A percentile compares a stretch with the other conserved stretches of the same genome.
Evolutionary conservation across 225 moss, liverwort and hornwort species (phyloP).

Genomic region (Straminergon stramineum): DNA sequence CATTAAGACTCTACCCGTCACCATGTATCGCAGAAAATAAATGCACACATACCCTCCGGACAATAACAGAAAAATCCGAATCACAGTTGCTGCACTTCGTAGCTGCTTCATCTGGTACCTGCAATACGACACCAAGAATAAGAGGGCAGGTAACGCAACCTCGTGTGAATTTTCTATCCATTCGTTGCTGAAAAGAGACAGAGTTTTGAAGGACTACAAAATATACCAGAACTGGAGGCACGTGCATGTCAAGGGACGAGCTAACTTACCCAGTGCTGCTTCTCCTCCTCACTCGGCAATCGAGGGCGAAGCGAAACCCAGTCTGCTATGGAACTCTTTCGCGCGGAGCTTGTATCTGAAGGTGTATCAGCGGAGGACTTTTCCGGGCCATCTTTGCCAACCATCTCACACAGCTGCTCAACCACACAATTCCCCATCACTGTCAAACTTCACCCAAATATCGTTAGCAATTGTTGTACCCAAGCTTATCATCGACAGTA

Average conservation of each 20-base stretch:
- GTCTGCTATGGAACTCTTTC: slow-evolving; percentile 68
- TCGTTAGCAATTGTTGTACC: neutral
- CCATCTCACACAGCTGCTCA: slow-evolving; percentile 88
- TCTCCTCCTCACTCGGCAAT: slow-evolving; percentile 62
- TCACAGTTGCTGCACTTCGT: slow-evolving; percentile 85
- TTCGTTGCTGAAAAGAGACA: no score
- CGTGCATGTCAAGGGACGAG: neutral
- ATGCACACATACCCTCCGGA: slow-evolving; percentile 46
- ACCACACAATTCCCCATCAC: neutral
- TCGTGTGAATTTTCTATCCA: neutral
- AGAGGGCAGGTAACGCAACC: neutral
- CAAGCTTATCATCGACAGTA: neutral
- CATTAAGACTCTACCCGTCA: neutral
- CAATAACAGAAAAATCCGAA: slow-evolving; percentile 71
- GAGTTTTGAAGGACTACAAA: neutral
- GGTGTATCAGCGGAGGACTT: slow-evolving; percentile 15
- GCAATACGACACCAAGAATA: neutral
- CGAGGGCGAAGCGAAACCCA: slow-evolving; percentile 86
- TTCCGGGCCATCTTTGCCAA: slow-evolving; percentile 65
- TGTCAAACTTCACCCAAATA: neutral
- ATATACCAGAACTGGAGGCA: neutral
- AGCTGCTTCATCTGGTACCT: slow-evolving; percentile 94
- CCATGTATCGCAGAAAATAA: neutral
- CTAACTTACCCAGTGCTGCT: slow-evolving; percentile 80
- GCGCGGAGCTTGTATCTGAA: slow-evolving; percentile 15